Base-by-base conservation (phyloP, 192 early-diverging fungal genomes). In the Endogone sp. region DNA sequence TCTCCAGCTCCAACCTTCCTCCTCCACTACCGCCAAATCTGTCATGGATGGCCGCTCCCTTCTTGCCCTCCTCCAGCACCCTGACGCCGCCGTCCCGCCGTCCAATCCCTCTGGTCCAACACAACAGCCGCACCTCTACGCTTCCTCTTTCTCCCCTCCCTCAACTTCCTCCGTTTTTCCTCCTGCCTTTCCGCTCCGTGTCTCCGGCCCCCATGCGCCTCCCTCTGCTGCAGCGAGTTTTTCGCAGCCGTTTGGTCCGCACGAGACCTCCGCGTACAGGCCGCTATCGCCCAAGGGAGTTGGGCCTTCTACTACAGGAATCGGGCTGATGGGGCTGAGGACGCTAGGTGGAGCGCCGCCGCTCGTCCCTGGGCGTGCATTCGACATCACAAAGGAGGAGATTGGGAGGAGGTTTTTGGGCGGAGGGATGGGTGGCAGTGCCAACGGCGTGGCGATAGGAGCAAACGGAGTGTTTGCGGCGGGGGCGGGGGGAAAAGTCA, bases 321-420 rank as follows among this genome's bases (percentile, higher is more conserved):
- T n/a, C n/a, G n/a, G n/a, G n/a, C n/a, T n/a, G n/a, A n/a, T n/a
- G n/a, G n/a, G n/a, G n/a, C n/a, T n/a, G n/a, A n/a, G n/a, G n/a
- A 49, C 65, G 6, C 31, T 68, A 11, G 59, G 66, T 58, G 62
- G 61, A 2, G 66, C 71, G 21, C 29, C 65, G 3, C 71, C 71
- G 23, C 29, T 78, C 20, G 56, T 60, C 29, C 71, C 23, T 3
- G 24, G 58, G 10, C 63, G 67, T 29, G 64, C 65, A 16, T 63
- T 71, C 4, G 68, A 71, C 13, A 24, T 71, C 3, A 56, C 69
- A 32, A 37, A 24, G 3, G 30, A 29, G 4, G 72, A 70, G 24
- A 20, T 71, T 0, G 29, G n/a, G 24, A 56, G 64, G 37, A 69
- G 76, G 10, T 37, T 78, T 23, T 54, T 25, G 4, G 22, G 21